Percentiles rank a stretch among this genome's conserved stretches.
These are phyloP conservation scores for Mortierella sp. DNA, from an alignment of 371 early-diverging fungal species.

Conservation along the genomic window DNA sequence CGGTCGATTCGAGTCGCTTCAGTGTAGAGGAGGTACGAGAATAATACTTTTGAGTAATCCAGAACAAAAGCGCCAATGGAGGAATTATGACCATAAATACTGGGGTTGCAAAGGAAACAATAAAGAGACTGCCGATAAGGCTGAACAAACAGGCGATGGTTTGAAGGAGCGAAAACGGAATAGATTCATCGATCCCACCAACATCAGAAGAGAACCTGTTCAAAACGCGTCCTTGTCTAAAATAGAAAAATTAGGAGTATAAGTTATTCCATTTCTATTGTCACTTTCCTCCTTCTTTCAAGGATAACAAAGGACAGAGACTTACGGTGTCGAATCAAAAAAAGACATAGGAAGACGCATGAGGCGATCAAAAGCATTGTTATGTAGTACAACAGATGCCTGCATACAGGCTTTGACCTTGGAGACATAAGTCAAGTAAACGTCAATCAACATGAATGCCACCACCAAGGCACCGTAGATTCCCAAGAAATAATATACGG, in stretches of 20 bases:
- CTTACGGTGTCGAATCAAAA: constrained; percentile 79
- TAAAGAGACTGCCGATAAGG: no score
- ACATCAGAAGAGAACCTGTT: constrained; percentile 74
- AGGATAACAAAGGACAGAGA: constrained; percentile 51
- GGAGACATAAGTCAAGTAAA: constrained; percentile 10
- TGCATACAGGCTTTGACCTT: constrained; percentile 13
- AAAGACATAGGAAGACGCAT: constrained; percentile 77
- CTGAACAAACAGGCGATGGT: no score
- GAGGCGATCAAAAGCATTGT: constrained; percentile 50
- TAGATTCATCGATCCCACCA: no score
- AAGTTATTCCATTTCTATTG: not conserved
- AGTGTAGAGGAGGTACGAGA: constrained; percentile 66
- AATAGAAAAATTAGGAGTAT: not conserved
- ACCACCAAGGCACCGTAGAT: constrained; percentile 87
- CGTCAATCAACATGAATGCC: constrained; percentile 20
- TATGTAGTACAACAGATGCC: constrained; percentile 48
- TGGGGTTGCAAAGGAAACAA: constrained; percentile 26
- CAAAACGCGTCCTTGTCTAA: constrained; percentile 30
- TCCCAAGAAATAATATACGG: constrained; percentile 71
- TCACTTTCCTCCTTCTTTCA: not conserved
- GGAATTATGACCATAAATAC: constrained; percentile 33
- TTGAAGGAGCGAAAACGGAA: no score
- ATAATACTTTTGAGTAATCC: constrained; percentile 57
- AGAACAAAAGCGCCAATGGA: constrained; percentile 8
- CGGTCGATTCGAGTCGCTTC: constrained; percentile 65